These are phyloP conservation scores for Sporisorium scitamineum DNA, from an alignment of 1,284 basidiomycete genomes.

Conservation along the genomic window DNA sequence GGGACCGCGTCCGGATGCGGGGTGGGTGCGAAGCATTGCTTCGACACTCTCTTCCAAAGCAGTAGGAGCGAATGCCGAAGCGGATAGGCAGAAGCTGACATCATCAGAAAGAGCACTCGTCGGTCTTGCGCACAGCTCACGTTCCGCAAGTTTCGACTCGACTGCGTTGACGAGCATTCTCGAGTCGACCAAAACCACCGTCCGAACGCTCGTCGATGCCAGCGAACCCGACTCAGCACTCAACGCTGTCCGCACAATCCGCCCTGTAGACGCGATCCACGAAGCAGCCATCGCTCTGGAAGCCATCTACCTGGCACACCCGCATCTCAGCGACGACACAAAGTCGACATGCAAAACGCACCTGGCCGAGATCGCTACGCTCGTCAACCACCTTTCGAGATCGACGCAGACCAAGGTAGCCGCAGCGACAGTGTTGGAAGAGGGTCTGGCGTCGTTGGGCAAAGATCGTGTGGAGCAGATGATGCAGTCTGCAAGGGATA, in stretches of 20 bases:
- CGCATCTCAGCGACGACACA: slow-evolving; percentile 1
- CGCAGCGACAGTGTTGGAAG: slow-evolving; percentile 11
- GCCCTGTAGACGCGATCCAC: slow-evolving; percentile 39
- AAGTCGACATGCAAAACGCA: slow-evolving; percentile 26
- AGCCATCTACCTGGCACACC: slow-evolving; percentile 18
- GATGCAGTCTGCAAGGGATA: slow-evolving; percentile 15
- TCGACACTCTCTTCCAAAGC: background rate
- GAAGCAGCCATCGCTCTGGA: slow-evolving; percentile 16
- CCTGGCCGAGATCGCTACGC: slow-evolving; percentile 37
- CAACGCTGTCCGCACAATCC: background rate
- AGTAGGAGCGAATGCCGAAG: background rate
- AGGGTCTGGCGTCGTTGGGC: slow-evolving; percentile 22
- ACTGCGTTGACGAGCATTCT: slow-evolving; percentile 6
- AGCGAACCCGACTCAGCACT: background rate
- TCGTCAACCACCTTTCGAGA: slow-evolving; percentile 34
- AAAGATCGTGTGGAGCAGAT: slow-evolving; percentile 25
- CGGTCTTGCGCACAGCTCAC: background rate
- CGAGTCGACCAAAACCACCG: slow-evolving; percentile 21
- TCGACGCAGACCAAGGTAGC: background rate
- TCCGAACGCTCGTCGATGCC: slow-evolving; percentile 8
- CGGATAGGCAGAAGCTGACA: slow-evolving; percentile 19
- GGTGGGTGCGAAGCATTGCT: slow-evolving; percentile 30
- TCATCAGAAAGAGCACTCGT: slow-evolving; percentile 18
- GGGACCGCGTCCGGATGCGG: slow-evolving; percentile 20
- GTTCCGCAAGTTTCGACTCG: background rate